Evolutionary conservation across 2,329 filamentous ascomycete species (phyloP).

Genomic region (Ascochyta rabiei): DNA sequence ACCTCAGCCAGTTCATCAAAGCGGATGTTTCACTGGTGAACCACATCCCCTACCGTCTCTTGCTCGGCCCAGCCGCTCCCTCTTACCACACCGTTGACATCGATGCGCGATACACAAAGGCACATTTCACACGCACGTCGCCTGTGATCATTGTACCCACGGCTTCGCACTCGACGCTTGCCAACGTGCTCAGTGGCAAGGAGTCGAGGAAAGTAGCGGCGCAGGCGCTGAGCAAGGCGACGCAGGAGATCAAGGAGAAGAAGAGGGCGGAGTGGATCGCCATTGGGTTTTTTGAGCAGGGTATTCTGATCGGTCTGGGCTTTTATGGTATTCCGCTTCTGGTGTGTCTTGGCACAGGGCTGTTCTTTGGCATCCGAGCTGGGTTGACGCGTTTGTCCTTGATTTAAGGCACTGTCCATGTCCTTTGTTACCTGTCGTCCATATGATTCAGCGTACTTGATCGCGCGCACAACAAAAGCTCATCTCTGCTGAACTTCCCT

Average conservation of each 20-base stretch:
- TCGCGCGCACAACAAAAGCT: too few relatives aligned
- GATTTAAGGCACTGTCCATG: conserved; percentile 1
- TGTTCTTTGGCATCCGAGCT: conserved; percentile 35
- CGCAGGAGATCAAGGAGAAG: conserved; percentile 36
- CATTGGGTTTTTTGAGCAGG: conserved; percentile 41
- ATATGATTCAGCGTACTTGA: too few relatives aligned
- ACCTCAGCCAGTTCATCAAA: conserved; percentile 63
- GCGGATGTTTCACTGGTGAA: conserved; percentile 61
- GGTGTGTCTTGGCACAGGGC: conserved; percentile 31
- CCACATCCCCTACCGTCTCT: conserved; percentile 61
- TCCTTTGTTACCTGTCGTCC: neutral
- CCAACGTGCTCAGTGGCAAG: conserved; percentile 17
- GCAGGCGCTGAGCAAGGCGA: conserved; percentile 21
- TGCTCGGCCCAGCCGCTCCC: conserved; percentile 48
- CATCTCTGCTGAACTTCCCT: too few relatives aligned
- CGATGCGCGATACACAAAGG: conserved; percentile 24
- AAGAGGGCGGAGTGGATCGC: conserved; percentile 44
- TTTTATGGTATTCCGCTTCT: conserved; percentile 42
- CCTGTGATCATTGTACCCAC: conserved; percentile 25
- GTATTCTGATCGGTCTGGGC: conserved; percentile 44
- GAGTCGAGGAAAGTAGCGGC: conserved; percentile 19
- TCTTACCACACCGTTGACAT: conserved; percentile 21
- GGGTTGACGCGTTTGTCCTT: conserved; percentile 26
- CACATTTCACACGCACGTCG: conserved; percentile 27
- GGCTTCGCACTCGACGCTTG: conserved; percentile 25